Percentiles rank a stretch among this genome's conserved stretches.
Conservation (phyloP, 2,329 filamentous ascomycete species). For the Trichophyton schoenleinii region DNA sequence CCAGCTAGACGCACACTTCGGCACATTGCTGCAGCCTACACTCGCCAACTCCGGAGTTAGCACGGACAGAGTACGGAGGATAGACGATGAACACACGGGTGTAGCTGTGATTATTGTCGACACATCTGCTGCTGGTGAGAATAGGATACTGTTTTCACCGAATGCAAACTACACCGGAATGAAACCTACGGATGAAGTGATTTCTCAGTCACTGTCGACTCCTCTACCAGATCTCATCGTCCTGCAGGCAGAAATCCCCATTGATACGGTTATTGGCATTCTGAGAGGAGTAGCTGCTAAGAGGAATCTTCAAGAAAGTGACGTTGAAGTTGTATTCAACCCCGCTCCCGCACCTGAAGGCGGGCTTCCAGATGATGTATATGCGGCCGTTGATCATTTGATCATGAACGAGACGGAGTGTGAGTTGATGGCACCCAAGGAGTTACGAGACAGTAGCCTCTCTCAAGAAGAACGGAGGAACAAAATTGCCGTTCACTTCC, state of each 20-base stretch:
- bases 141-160: conserved; percentile 61
- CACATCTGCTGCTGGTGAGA: conserved; percentile 54
- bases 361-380: conserved; percentile 53
- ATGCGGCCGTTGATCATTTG: conserved; percentile 58
- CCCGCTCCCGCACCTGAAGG: conserved; percentile 75
- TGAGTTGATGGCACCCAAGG: conserved; percentile 51
- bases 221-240: conserved; percentile 52
- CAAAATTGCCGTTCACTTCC: conserved; percentile 49
- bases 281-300: conserved; percentile 29
- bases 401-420: conserved; percentile 89
- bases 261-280: conserved; percentile 51
- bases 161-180: conserved; percentile 52
- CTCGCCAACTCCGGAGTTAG: conserved; percentile 52
- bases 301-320: conserved; percentile 33
- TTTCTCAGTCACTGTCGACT: conserved; percentile 23
- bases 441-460: conserved; percentile 20
- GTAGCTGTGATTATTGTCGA: conserved; percentile 67
- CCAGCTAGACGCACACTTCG: conserved; percentile 47
- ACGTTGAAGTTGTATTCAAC: conserved; percentile 63
- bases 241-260: conserved; percentile 66
- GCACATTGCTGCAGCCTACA: conserved; percentile 44
- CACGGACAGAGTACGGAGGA: conserved; percentile 40
- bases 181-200: conserved; percentile 28
- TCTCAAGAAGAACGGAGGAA: conserved; percentile 37
- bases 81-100: conserved; percentile 46